Evolutionary conservation across 805 yeast genomes (phyloP), one percentile per base, ranked within the genome.

Genomic region (Candida takata): DNA sequence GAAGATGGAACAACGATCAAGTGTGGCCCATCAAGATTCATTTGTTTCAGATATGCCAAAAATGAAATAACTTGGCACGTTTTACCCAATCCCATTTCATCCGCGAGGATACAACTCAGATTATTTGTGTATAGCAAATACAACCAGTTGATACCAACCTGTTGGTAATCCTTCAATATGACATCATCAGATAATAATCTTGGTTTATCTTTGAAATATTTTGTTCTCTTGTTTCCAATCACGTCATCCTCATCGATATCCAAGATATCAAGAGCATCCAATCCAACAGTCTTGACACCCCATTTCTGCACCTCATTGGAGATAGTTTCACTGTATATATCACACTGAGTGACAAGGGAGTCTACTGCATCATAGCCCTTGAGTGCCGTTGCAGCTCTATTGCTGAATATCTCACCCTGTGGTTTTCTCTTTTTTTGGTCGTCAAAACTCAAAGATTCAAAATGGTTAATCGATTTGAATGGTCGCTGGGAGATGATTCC

Each of bases 11-110:
- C 97, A 24, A 92, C 92, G 24, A 92, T 83, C 40, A 92, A 64
- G 66, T 92, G 97, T 1, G 96, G 96, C 0, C 95, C 94, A 10
- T 31, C 34, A 20, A 59, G 60, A n/a, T 67, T 70, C n/a, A 58
- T 55, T 47, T 84, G 80, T 53, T 85, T 85, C 51, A 92, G 68
- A 52, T 82, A 79, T 1, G 97, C 87, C 54, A 92, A 63, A 54
- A 92, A 92, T 7, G 97, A 72, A 60, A 92, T 90, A 23, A 92
- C 95, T 61, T 92, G 97, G 56, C 95, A 83, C 0, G 98, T 92
- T 56, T 92, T 92, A 41, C 99, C 99, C 33, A 92, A 67, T 5
- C 95, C 99, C 99, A 92, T 92, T 57, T 92, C 99, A 62, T 92
- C 99, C 0, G 98, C 99, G 33, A 92, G 65, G 38, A 92, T 92